A percentile compares a stretch with the other conserved stretches of the same genome.
These are phyloP conservation scores for Hypoxylon lienhwacheense DNA, from an alignment of 495 filamentous ascomycete species.

Conservation along the genomic window DNA sequence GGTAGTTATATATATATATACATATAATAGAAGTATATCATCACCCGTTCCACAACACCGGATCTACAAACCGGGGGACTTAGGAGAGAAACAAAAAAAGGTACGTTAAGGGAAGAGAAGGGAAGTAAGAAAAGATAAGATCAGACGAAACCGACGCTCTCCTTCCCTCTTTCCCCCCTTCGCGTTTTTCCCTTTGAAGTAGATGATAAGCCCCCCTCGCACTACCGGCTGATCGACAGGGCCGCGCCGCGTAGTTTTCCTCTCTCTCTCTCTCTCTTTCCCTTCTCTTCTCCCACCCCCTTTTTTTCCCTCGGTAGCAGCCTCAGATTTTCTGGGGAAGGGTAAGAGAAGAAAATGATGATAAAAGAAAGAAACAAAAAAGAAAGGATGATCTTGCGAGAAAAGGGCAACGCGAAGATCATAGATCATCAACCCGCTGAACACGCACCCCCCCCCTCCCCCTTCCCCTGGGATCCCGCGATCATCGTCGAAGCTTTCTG, in stretches of 20 bases:
- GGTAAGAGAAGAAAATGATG: background rate
- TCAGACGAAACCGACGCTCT: slow-evolving; percentile 1
- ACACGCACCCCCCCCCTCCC: no score
- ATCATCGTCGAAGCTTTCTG: background rate
- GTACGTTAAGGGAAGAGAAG: background rate
- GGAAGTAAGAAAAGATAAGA: slow-evolving; percentile 1
- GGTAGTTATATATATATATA: background rate
- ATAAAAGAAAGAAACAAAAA: background rate
- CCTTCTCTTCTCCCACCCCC: background rate
- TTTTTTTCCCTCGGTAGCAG: background rate
- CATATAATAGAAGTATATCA: no score
- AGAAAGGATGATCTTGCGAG: background rate
- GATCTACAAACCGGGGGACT: slow-evolving; percentile 25
- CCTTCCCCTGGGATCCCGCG: no score
- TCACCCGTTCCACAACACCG: slow-evolving; percentile 25
- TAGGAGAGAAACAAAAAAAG: background rate
- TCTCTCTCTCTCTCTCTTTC: background rate
- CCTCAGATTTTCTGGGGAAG: background rate
- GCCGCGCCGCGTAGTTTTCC: slow-evolving; percentile 21
- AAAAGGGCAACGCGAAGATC: background rate
- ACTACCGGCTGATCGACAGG: slow-evolving; percentile 30
- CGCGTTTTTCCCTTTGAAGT: slow-evolving; percentile 34
- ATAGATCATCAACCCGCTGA: no score
- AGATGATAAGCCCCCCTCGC: slow-evolving; percentile 22
- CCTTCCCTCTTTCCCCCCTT: slow-evolving; percentile 12